Percentiles rank a stretch among this genome's conserved stretches.
These are phyloP conservation scores for Ramalina intermedia DNA, from an alignment of 495 filamentous ascomycete species.

Conservation along the genomic window DNA sequence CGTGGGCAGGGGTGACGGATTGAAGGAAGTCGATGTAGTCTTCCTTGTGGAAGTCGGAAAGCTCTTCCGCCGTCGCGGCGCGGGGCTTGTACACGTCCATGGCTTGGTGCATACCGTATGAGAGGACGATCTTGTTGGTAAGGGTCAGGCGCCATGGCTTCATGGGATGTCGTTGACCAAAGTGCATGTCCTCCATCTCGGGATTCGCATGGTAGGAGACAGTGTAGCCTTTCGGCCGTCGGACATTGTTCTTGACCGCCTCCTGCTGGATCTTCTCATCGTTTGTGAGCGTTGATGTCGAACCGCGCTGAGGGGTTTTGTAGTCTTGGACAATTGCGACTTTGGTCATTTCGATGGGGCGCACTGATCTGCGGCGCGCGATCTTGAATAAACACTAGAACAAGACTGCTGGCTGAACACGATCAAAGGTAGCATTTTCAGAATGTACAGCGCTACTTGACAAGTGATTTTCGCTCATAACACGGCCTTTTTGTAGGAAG, in stretches of 20 bases:
- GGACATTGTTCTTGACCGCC: constrained; percentile 59
- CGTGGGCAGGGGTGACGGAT: constrained; percentile 29
- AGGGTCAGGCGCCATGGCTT: constrained; percentile 95
- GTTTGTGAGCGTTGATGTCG: constrained; percentile 43
- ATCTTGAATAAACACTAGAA: background rate
- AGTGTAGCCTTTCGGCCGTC: constrained; percentile 64
- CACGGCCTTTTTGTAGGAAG: too few relatives aligned
- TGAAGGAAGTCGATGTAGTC: constrained; percentile 85
- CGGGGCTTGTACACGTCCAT: constrained; percentile 87
- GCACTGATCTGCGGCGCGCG: too few relatives aligned
- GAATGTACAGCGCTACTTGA: background rate
- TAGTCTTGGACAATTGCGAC: constrained; percentile 55
- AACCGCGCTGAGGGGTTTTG: constrained; percentile 35
- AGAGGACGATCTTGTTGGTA: constrained; percentile 82
- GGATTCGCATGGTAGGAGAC: constrained; percentile 97
- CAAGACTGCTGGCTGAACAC: background rate
- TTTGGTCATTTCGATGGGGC: constrained; percentile 6
- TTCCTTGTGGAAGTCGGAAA: constrained; percentile 68
- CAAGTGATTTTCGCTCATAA: too few relatives aligned
- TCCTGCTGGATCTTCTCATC: constrained; percentile 50
- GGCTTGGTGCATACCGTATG: constrained; percentile 87
- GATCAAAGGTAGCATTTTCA: background rate
- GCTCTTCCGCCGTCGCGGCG: constrained; percentile 71
- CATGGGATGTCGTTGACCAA: constrained; percentile 92
- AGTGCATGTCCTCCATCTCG: constrained; percentile 91